Percentiles rank a stretch among this genome's conserved stretches.
Conservation (phyloP, 768 basidiomycete genomes). For the Lyophyllum decastes region DNA sequence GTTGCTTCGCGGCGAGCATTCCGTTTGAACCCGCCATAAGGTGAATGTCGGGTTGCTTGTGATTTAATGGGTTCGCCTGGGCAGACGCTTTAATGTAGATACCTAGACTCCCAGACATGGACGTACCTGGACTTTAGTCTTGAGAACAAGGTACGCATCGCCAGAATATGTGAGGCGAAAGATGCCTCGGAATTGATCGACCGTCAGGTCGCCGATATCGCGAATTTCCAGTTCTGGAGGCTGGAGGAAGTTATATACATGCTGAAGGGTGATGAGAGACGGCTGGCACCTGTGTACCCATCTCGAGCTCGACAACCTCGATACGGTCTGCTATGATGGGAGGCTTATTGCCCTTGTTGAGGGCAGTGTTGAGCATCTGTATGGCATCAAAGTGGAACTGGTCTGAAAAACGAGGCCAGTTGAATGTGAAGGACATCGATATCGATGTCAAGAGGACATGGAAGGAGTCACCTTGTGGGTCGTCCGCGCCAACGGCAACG, state of each 20-base stretch:
- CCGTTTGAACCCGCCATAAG: constrained; percentile 80
- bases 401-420: constrained; percentile 97
- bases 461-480: not conserved
- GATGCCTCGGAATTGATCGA: constrained; percentile 95
- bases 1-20: constrained; percentile 92
- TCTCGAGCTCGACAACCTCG: constrained; percentile 97
- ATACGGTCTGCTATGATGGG: constrained; percentile 97
- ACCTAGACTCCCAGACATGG: not conserved
- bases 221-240: constrained; percentile 97
- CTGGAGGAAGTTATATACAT: constrained; percentile 39
- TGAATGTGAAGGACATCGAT: constrained; percentile 85
- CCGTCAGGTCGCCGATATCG: constrained; percentile 95
- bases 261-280: not conserved
- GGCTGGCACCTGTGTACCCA: constrained; percentile 87
- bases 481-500: not conserved
- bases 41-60: constrained; percentile 89
- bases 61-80: constrained; percentile 93
- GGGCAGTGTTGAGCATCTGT: constrained; percentile 94
- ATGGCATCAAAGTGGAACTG: constrained; percentile 96
- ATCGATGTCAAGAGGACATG: not conserved
- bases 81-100: constrained; percentile 2
- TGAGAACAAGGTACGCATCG: constrained; percentile 85
- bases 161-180: constrained; percentile 94
- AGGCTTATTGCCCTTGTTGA: constrained; percentile 97
- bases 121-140: constrained; percentile 90